phyloP scores from a whole-genome alignment of 306 rosid species.

The Quercus variabilis region DNA sequence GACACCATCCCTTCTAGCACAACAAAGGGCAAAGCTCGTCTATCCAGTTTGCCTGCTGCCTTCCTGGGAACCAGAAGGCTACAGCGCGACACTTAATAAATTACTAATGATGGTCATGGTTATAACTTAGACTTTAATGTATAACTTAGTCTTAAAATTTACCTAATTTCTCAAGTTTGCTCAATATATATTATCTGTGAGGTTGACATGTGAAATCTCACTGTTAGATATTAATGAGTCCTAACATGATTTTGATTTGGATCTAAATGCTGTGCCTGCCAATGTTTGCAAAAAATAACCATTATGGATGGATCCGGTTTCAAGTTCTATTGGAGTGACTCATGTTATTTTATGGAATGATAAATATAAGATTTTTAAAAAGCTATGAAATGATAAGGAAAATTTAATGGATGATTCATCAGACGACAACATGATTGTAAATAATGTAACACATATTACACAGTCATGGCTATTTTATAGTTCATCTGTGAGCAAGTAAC shows the following conservation, averaged over 20 bases:
- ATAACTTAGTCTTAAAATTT: background rate
- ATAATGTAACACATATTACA: background rate
- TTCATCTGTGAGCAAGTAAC: background rate
- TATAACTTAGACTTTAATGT: background rate
- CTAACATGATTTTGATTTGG: background rate
- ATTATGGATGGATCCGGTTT: background rate
- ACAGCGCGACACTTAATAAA: too few species aligned
- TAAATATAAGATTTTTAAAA: background rate
- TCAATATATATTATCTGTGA: background rate
- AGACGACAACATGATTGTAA: background rate
- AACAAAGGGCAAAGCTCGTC: too few species aligned
- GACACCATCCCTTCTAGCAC: too few species aligned
- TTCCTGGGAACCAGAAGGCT: background rate
- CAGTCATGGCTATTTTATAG: background rate
- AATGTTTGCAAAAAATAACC: background rate
- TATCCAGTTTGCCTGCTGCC: too few species aligned
- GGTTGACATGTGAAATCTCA: background rate
- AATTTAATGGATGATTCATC: background rate
- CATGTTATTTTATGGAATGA: background rate
- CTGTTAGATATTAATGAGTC: background rate
- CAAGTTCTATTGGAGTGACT: background rate
- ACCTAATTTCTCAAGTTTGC: background rate
- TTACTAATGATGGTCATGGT: too few species aligned
- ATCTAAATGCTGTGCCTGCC: background rate
- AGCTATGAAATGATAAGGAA: background rate